Percentiles rank a stretch among this genome's conserved stretches.
Conservation (phyloP, 176 grass and related monocot genomes). For the Oryza meridionalis region DNA sequence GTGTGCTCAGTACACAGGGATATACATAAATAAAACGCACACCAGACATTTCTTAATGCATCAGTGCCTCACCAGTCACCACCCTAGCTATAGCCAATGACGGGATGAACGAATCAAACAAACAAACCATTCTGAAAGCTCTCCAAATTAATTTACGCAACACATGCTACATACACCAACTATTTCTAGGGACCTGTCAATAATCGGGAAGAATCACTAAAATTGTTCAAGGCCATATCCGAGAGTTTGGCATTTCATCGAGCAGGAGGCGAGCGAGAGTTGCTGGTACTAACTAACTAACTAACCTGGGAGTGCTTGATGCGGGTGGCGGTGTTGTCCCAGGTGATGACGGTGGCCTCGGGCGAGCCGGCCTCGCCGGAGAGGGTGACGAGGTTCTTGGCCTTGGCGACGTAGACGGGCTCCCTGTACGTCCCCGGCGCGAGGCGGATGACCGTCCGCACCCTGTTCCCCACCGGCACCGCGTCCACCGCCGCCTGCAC, state of each 20-base stretch:
- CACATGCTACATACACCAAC: background rate
- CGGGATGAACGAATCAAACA: background rate
- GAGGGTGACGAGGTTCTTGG: slow-evolving; percentile 89
- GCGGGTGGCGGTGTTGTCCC: slow-evolving; percentile 86
- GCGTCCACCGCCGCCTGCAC: slow-evolving; percentile 91
- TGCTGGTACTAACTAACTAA: too few relatives aligned
- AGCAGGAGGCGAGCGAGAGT: slow-evolving; percentile 3
- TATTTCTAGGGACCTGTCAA: background rate
- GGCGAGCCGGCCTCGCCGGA: slow-evolving; percentile 45
- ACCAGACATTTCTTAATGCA: background rate
- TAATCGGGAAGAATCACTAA: too few relatives aligned
- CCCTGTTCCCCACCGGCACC: slow-evolving; percentile 80
- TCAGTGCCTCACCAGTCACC: background rate
- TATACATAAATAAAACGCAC: background rate
- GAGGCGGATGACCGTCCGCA: slow-evolving; percentile 73
- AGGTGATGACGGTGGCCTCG: slow-evolving; percentile 77
- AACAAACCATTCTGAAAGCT: background rate
- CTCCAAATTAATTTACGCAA: background rate
- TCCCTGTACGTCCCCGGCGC: slow-evolving; percentile 73
- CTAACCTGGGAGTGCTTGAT: slow-evolving; percentile 85
- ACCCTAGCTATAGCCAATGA: background rate
- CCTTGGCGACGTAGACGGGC: slow-evolving; percentile 89
- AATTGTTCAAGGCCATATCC: background rate
- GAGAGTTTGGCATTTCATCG: slow-evolving; percentile 36
- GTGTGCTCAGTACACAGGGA: background rate